Percentiles rank a stretch among this genome's conserved stretches.
phyloP scores from a whole-genome alignment of 1,139 yeast species.

The Martiniozyma asiatica region DNA sequence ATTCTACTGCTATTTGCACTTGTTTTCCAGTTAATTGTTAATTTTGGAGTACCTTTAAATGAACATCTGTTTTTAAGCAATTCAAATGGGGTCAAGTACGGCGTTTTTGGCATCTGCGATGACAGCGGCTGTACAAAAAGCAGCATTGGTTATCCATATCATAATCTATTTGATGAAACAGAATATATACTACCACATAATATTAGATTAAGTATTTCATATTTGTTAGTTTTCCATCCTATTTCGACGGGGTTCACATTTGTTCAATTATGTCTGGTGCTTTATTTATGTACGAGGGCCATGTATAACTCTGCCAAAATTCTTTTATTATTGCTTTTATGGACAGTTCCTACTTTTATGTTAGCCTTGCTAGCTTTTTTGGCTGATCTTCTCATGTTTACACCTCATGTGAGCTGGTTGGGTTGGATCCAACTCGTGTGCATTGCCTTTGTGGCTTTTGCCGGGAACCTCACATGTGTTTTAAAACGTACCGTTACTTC shows the following conservation, averaged over 20 bases:
- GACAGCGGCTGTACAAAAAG: slow-evolving; percentile 36
- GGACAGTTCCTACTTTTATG: slow-evolving; percentile 35
- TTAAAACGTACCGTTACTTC: slow-evolving; percentile 42
- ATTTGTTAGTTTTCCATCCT: slow-evolving; percentile 67
- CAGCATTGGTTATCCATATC: slow-evolving; percentile 35
- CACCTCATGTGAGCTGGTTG: slow-evolving; percentile 40
- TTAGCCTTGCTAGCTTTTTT: slow-evolving; percentile 38
- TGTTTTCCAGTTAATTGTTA: slow-evolving; percentile 41
- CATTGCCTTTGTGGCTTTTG: slow-evolving; percentile 30
- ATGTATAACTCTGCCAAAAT: slow-evolving; percentile 17
- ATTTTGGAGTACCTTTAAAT: slow-evolving; percentile 54
- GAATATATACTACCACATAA: slow-evolving; percentile 39
- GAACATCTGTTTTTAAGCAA: slow-evolving; percentile 36
- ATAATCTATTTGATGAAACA: slow-evolving; percentile 21
- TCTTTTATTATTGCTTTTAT: slow-evolving; percentile 27
- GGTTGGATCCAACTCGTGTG: slow-evolving; percentile 42
- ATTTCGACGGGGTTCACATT: slow-evolving; percentile 73
- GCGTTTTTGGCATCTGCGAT: slow-evolving; percentile 76
- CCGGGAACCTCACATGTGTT: slow-evolving; percentile 32
- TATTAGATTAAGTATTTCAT: slow-evolving; percentile 57
- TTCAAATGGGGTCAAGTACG: slow-evolving; percentile 48
- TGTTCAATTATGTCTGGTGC: slow-evolving; percentile 29
- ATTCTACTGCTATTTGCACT: slow-evolving; percentile 16
- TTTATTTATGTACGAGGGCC: slow-evolving; percentile 29
- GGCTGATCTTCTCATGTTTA: slow-evolving; percentile 41